Base-by-base conservation (phyloP, 2,329 filamentous ascomycete genomes). In the Lasiodiplodia sp. region DNA sequence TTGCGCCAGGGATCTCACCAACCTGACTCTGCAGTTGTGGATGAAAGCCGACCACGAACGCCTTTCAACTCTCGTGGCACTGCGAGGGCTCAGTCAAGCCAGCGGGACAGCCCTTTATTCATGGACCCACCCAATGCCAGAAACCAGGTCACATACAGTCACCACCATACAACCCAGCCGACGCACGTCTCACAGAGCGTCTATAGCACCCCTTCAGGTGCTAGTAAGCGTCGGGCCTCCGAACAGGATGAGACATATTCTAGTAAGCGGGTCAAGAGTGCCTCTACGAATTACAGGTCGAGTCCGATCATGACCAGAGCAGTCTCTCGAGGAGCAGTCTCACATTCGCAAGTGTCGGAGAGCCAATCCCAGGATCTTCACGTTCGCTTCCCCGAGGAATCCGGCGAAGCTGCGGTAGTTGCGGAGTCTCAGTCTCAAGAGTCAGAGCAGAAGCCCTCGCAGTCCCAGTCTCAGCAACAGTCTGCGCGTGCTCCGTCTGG, bases 301-400 rank as follows among this genome's bases (percentile, higher is more conserved):
- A 64, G 60, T 52, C 31, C 47, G n/a, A 31, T n/a, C 6, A 31
- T 52, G 25, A 64, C 60, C 2, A 52, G 60, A 52, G 49, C 63
- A 47, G n/a, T 37, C 40, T 25, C n/a, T 18, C 40, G 31, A 44
- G 31, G 31, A 44, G 31, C 49, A 11, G 38, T 37, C 25, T 16
- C 52, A 12, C 34, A 23, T 12, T 55, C 52, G 18, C 63, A 66
- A 14, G 34, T 47, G n/a, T n/a, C 63, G 3, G 63, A 66, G 21
- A 55, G 14, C 4, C 51, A 66, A 37, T 52, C 44, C 8, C 57
- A 60, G 25, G 23, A 34, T 28, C 57, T 28, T 8, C 23, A 7
- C 8, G 23, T 16, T 18, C 6, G 14, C 4, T 25, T 21, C 1
- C 40, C 21, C 1, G 21, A 23, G 3, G 57, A 31, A 18, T 40